Base-by-base conservation (phyloP, 352 stramenopile genomes). In the Globisporangium ultimum region DNA sequence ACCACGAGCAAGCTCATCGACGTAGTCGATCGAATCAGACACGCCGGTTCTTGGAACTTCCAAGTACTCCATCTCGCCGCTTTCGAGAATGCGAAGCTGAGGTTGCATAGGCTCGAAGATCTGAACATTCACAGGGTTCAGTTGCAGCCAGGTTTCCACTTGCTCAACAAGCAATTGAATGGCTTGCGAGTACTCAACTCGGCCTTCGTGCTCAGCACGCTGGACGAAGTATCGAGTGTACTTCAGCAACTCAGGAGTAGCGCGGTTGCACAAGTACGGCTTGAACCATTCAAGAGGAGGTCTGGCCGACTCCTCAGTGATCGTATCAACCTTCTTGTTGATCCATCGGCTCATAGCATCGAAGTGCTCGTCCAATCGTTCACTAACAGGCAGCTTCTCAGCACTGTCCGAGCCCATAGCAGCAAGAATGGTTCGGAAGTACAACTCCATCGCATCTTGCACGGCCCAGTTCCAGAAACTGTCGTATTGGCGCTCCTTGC, bases 381-480 rank as follows among this genome's bases (percentile, higher is more conserved):
- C 54, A 51, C 64, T 76, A 24, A 61, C 56, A 50, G 46, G 34
- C 48, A 79, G 57, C 42, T 74, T 63, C n/a, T 52, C 15, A 17
- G 41, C 63, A 10, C 24, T 24, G 32, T 60, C 9, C 32, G 63
- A 41, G n/a, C 53, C 49, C 54, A 67, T 68, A 6, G 69, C 49
- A 20, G 63, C 62, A n/a, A 66, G 51, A 4, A 76, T 63, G 10
- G 75, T 76, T 15, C 72, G 67, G 56, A 78, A 84, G 64, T 86
- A 87, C 38, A 89, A 53, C 61, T 89, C 79, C 50, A 89, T 66
- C 21, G 70, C 66, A 57, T 90, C 81, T 63, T 91, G 81, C 18
- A 88, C 58, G 20, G 73, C 80, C 84, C 81, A 93, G 73, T 91
- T 91, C 81, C 84, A 93, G 65, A 80, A 89, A 57, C 79, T 90